These are phyloP conservation scores for Globisporangium alternatum DNA, from an alignment of 352 stramenopile species.

Conservation along the genomic window DNA sequence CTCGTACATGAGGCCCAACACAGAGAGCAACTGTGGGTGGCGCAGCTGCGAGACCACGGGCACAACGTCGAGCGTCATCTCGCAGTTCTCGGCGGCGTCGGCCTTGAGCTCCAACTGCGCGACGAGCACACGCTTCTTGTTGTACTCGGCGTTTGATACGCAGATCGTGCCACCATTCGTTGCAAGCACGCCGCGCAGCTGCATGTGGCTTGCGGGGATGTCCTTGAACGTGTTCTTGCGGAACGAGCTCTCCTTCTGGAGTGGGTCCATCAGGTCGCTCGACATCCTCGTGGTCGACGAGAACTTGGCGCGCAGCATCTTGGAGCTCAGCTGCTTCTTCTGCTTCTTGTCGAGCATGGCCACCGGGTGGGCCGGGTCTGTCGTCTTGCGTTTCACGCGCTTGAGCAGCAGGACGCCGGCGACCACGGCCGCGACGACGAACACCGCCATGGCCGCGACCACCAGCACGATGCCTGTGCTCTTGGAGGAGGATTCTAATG, in stretches of 20 bases:
- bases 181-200: conserved; percentile 38
- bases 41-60: conserved; percentile 63
- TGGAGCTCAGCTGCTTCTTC: conserved; percentile 19
- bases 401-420: conserved; percentile 58
- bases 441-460: conserved; percentile 34
- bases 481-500: neutral
- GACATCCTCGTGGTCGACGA: conserved; percentile 22
- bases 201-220: conserved; percentile 39
- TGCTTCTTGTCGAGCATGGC: conserved; percentile 34
- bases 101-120: conserved; percentile 51
- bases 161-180: conserved; percentile 40
- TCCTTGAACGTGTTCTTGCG: conserved; percentile 61
- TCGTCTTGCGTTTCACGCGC: conserved; percentile 50
- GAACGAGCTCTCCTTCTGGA: conserved; percentile 27
- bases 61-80: conserved; percentile 52
- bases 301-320: conserved; percentile 13
- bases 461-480: conserved; percentile 36
- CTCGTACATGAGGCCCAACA: conserved; percentile 61
- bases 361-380: conserved; percentile 26
- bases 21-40: conserved; percentile 60
- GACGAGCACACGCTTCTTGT: conserved; percentile 51
- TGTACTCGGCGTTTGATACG: conserved; percentile 45
- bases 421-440: conserved; percentile 41
- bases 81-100: conserved; percentile 50
- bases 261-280: conserved; percentile 30